Evolutionary conservation across 139 green algal species (phyloP).

Genomic region (Chlamydomonas applanata): DNA sequence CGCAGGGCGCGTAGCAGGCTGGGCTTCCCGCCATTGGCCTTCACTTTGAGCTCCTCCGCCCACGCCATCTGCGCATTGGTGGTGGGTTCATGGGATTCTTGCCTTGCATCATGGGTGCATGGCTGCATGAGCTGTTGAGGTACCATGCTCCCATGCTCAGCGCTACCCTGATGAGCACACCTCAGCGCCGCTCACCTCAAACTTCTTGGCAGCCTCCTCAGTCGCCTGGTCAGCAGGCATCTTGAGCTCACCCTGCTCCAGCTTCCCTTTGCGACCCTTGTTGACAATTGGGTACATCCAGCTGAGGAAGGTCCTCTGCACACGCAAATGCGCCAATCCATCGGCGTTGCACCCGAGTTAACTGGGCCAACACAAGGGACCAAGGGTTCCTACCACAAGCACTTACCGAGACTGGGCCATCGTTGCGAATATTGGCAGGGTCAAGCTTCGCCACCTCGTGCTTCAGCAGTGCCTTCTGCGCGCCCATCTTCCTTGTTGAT

Average conservation of each 20-base stretch:
- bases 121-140: too few relatives aligned
- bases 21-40: conserved; percentile 34
- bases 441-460: conserved; percentile 25
- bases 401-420: conserved; percentile 21
- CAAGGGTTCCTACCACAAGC: too few relatives aligned
- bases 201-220: conserved; percentile 31
- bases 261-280: conserved; percentile 24
- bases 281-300: conserved; percentile 40
- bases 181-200: conserved; percentile 22
- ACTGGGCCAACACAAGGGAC: too few relatives aligned
- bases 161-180: too few relatives aligned
- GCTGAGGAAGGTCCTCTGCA: conserved; percentile 12
- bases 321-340: neutral
- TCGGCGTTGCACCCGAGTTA: too few relatives aligned
- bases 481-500: neutral
- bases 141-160: neutral
- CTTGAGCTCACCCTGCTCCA: conserved; percentile 45
- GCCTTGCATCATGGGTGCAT: neutral
- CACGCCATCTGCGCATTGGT: conserved; percentile 14
- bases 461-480: conserved; percentile 20
- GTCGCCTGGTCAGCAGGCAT: conserved; percentile 45
- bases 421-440: conserved; percentile 17
- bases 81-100: neutral
- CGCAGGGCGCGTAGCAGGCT: conserved; percentile 36
- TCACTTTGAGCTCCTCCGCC: conserved; percentile 35